A percentile compares a stretch with the other conserved stretches of the same genome.
Conservation (phyloP, 106 monocot genomes). For the Dendrobium nobile region DNA sequence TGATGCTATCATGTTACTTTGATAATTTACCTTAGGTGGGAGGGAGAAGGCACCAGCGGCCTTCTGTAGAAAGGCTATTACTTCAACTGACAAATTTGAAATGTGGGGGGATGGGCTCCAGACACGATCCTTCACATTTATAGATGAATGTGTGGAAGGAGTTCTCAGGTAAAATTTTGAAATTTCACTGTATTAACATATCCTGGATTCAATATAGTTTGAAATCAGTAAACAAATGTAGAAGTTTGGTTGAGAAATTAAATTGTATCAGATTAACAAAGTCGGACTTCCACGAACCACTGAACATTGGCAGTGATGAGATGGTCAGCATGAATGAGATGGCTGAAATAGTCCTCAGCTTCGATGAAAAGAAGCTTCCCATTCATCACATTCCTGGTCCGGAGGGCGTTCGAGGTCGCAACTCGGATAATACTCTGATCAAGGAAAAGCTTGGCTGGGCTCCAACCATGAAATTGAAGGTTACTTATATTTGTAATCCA, state of each 20-base stretch:
- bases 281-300: constrained; percentile 83
- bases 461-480: constrained; percentile 88
- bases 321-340: constrained; percentile 99
- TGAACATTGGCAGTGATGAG: constrained; percentile 91
- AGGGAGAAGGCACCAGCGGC: constrained; percentile 95
- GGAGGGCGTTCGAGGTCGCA: constrained; percentile 93
- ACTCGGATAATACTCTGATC: constrained; percentile 87
- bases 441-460: constrained; percentile 96
- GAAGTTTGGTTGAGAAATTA: background rate
- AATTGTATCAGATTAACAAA: constrained; percentile 51
- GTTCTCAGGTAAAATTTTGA: constrained; percentile 53
- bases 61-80: constrained; percentile 74
- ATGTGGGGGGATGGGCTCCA: constrained; percentile 97
- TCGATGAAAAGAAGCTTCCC: constrained; percentile 77
- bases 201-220: background rate
- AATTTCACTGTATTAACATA: background rate
- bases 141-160: constrained; percentile 92
- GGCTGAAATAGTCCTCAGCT: constrained; percentile 89
- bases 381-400: constrained; percentile 98
- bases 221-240: background rate
- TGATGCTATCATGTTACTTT: background rate
- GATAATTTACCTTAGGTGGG: constrained; percentile 37
- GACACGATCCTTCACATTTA: constrained; percentile 90
- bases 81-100: constrained; percentile 77
- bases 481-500: background rate